These are phyloP conservation scores for Strobilomyces echinocephalus DNA, from an alignment of 768 basidiomycete genomes.

Conservation along the genomic window DNA sequence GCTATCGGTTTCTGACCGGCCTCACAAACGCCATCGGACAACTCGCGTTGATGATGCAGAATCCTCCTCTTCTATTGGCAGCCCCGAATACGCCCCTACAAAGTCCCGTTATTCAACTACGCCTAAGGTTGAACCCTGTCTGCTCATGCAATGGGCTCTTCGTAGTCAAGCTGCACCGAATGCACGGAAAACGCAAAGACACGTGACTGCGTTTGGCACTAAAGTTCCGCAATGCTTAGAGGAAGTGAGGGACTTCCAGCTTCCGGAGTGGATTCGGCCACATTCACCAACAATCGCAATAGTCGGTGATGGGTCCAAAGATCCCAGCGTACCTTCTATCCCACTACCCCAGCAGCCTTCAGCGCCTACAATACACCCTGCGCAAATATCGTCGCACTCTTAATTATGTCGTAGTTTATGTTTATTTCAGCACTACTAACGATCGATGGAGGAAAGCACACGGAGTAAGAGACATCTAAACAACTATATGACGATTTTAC, in stretches of 20 bases:
- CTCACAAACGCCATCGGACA: constrained; percentile 28
- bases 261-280: constrained; percentile 49
- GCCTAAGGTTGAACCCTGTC: constrained; percentile 29
- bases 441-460: neutral
- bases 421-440: constrained; percentile 25
- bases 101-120: constrained; percentile 7
- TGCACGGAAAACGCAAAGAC: constrained; percentile 47
- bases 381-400: constrained; percentile 4
- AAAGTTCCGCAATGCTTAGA: constrained; percentile 48
- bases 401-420: constrained; percentile 26
- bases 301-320: constrained; percentile 5
- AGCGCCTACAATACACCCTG: constrained; percentile 12
- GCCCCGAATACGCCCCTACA: constrained; percentile 16
- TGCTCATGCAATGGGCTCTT: constrained; percentile 47
- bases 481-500: constrained; percentile 5
- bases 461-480: constrained; percentile 7
- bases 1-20: constrained; percentile 25
- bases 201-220: constrained; percentile 56
- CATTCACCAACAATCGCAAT: constrained; percentile 14
- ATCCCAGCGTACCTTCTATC: neutral
- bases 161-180: constrained; percentile 42
- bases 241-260: constrained; percentile 48
- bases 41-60: constrained; percentile 20
- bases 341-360: constrained; percentile 1
- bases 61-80: constrained; percentile 18